A percentile compares a stretch with the other conserved stretches of the same genome.
These are phyloP conservation scores for Penicillium aurantiogriseum DNA, from an alignment of 2,329 filamentous ascomycete genomes.

Conservation along the genomic window DNA sequence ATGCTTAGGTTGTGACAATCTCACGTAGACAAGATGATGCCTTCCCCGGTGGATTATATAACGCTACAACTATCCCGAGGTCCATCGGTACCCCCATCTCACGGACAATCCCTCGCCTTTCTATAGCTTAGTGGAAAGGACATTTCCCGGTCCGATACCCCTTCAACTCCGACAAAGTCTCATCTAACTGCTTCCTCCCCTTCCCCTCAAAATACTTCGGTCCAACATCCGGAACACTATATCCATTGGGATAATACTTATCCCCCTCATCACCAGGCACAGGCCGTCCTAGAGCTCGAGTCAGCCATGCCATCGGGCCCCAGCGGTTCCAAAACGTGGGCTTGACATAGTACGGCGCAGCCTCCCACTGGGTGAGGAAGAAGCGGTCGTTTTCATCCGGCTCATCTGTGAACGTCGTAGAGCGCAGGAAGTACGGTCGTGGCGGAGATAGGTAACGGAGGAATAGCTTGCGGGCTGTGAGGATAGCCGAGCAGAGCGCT, in stretches of 20 bases:
- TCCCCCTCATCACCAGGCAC: constrained; percentile 50
- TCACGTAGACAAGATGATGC: background rate
- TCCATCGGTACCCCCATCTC: too few relatives aligned
- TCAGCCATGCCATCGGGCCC: constrained; percentile 57
- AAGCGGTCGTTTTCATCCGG: constrained; percentile 57
- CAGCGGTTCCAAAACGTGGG: constrained; percentile 62
- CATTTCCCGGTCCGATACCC: constrained; percentile 47
- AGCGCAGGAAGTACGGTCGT: constrained; percentile 46
- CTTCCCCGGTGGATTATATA: background rate
- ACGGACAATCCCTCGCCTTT: background rate
- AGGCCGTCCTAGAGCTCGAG: constrained; percentile 46
- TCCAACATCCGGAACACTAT: constrained; percentile 58
- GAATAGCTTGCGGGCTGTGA: constrained; percentile 55
- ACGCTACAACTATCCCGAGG: background rate
- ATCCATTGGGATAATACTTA: constrained; percentile 51
- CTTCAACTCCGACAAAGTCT: constrained; percentile 46
- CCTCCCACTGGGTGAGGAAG: constrained; percentile 54
- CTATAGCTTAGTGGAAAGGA: constrained; percentile 43
- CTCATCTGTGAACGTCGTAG: constrained; percentile 42
- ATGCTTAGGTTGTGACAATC: background rate
- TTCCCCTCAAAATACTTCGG: constrained; percentile 56
- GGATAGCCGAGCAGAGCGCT: constrained; percentile 46
- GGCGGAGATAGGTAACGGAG: constrained; percentile 62
- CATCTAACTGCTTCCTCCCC: constrained; percentile 39
- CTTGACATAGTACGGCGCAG: constrained; percentile 64